phyloP scores from a whole-genome alignment of 2,329 filamentous ascomycete species.

The Clonostachys rhizophaga region DNA sequence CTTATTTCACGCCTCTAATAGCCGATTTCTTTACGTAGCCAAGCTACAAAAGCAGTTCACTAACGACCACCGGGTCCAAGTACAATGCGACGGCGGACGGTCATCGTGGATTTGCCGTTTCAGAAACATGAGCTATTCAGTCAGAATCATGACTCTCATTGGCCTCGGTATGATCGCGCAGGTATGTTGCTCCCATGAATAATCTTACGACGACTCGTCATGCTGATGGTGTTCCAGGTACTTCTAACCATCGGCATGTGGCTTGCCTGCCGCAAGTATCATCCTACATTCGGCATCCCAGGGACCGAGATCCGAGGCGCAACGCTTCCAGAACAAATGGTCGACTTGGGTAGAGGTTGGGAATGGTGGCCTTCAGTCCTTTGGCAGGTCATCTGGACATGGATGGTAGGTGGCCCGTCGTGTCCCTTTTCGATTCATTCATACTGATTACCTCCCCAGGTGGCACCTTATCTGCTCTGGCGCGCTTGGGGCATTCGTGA shows the following conservation, averaged over 20 bases:
- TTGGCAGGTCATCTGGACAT: conserved; percentile 52
- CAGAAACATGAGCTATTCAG: conserved; percentile 26
- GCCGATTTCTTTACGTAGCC: conserved; percentile 44
- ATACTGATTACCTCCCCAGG: conserved; percentile 11
- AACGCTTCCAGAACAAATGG: conserved; percentile 31
- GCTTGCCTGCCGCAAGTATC: conserved; percentile 53
- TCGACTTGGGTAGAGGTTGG: conserved; percentile 40
- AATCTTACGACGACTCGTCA: not conserved
- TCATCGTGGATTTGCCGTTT: conserved; percentile 25
- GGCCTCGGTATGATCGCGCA: conserved; percentile 41
- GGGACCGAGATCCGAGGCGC: conserved; percentile 23
- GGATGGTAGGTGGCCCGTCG: conserved; percentile 24
- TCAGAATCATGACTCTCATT: conserved; percentile 36
- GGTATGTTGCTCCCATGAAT: conserved; percentile 21
- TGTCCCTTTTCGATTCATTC: too few species aligned
- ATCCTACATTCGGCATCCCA: conserved; percentile 41
- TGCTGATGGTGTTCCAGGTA: not conserved
- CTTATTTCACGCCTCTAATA: conserved; percentile 52
- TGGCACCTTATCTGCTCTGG: conserved; percentile 46
- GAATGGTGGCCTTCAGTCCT: conserved; percentile 56
- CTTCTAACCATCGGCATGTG: conserved; percentile 48
- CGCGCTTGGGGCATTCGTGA: conserved; percentile 48
- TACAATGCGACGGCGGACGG: conserved; percentile 13
- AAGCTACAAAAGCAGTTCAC: conserved; percentile 38
- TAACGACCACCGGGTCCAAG: too few species aligned